Evolutionary conservation across 1,139 yeast genomes (phyloP), one percentile per base, ranked within the genome.

Genomic region (Cylindricascospora bacillispora): DNA sequence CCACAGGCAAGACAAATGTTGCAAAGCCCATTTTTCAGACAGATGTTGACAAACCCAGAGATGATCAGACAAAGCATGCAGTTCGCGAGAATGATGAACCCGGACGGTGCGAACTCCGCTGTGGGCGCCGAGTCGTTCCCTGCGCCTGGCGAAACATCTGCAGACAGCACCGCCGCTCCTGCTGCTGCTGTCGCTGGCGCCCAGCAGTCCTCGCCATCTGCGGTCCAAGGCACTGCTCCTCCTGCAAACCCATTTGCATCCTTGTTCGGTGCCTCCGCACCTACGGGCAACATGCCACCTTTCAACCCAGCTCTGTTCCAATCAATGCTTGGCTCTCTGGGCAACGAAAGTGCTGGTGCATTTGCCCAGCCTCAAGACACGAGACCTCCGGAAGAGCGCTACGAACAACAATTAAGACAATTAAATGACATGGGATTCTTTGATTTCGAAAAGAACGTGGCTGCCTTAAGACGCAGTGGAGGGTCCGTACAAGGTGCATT

Each of bases 401-500:
- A 78, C 56, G 95, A 81, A 53, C 54, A 65, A n/a, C 97, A 89
- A 54, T 64, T 89, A 47, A 72, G 93, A 49, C 97, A 86, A 55
- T 68, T 89, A 53, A 89, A 89, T 54, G 98, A 89, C 52, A 82
- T 89, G 78, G 98, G 98, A 2, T 89, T 89, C 60, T 75, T 71
- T 43, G 97, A 89, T 45, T 89, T 86, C 50, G 97, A 89, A 43
- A 68, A 82, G 44, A 89, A 89, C 49, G 85, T 89, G 13, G 76
- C 76, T 15, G 97, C 97, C 1, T 66, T 89, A 47, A 73, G 95
- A 62, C 73, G 97, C 59, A 73, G 92, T 34, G 97, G 97, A 15
- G 98, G 98, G 9, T 81, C 86, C 43, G 97, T 89, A 13, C 95
- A 89, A 57, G 97, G 97, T 24, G 98, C 98, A 10, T 67, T 89